These are phyloP conservation scores for Aspergillus niger DNA, from an alignment of 2,329 filamentous ascomycete species.

Conservation along the genomic window DNA sequence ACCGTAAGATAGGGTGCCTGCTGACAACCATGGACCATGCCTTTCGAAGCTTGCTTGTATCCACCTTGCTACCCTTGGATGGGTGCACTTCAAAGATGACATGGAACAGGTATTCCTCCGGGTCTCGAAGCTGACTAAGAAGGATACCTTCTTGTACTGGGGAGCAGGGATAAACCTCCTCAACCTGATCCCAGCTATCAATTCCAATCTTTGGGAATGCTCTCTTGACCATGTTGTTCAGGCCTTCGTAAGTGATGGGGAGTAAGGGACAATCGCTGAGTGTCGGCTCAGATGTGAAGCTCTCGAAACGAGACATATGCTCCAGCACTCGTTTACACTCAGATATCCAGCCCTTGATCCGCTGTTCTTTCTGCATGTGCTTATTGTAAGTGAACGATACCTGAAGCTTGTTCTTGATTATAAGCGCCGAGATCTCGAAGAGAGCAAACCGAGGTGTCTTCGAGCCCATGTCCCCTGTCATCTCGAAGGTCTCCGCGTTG, in stretches of 20 bases:
- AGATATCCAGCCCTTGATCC: constrained; percentile 48
- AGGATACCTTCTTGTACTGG: constrained; percentile 42
- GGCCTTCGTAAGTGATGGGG: constrained; percentile 42
- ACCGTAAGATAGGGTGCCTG: constrained; percentile 38
- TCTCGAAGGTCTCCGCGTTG: constrained; percentile 30
- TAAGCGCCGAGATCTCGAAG: constrained; percentile 54
- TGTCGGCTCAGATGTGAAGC: constrained; percentile 36
- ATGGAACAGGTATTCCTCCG: constrained; percentile 40
- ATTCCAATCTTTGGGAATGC: constrained; percentile 42
- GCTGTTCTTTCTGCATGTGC: constrained; percentile 47
- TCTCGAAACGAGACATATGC: constrained; percentile 27
- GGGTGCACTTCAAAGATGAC: constrained; percentile 38
- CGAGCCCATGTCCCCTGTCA: constrained; percentile 48
- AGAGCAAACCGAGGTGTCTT: constrained; percentile 50
- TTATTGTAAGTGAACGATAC: constrained; percentile 54
- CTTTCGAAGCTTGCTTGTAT: constrained; percentile 30
- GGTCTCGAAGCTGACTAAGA: constrained; percentile 40
- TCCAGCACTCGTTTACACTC: constrained; percentile 43
- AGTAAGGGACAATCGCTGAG: constrained; percentile 49
- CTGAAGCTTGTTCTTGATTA: constrained; percentile 49
- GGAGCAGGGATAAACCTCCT: constrained; percentile 42
- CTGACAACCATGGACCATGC: constrained; percentile 38
- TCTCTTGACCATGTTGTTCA: constrained; percentile 39
- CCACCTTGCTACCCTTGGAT: constrained; percentile 20
- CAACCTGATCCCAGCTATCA: constrained; percentile 28